phyloP scores from a whole-genome alignment of 805 yeast species.

The Candida succiphila region DNA sequence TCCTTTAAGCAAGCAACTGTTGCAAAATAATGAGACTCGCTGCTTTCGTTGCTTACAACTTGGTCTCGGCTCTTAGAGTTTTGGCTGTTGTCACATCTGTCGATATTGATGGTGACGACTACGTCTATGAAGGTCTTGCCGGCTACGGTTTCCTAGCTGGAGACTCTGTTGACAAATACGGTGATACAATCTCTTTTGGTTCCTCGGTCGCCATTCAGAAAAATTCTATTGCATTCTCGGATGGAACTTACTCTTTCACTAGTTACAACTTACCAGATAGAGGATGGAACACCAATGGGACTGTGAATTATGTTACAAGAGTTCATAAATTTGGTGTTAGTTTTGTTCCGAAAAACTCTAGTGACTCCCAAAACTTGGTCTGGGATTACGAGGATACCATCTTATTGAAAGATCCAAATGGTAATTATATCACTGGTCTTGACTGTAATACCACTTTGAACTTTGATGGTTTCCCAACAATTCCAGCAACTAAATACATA shows the following conservation, averaged over 20 bases:
- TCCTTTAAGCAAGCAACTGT: no score
- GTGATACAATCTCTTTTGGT: constrained; percentile 23
- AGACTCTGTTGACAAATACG: constrained; percentile 17
- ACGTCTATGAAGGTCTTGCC: constrained; percentile 16
- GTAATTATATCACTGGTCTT: constrained; percentile 18
- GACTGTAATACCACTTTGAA: constrained; percentile 18
- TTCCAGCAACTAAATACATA: constrained; percentile 17
- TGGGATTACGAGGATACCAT: constrained; percentile 20
- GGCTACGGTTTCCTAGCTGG: constrained; percentile 20
- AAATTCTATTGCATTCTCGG: constrained; percentile 10
- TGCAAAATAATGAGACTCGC: no score
- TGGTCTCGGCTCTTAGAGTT: neutral
- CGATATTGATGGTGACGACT: constrained; percentile 14
- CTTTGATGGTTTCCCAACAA: constrained; percentile 12
- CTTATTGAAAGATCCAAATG: constrained; percentile 20
- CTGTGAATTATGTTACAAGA: constrained; percentile 18
- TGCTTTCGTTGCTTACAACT: no score
- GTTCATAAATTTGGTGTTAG: constrained; percentile 14
- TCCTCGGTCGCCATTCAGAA: constrained; percentile 19
- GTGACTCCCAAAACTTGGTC: constrained; percentile 9
- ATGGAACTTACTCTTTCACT: constrained; percentile 17
- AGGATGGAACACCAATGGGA: constrained; percentile 24
- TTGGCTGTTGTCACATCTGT: constrained; percentile 8
- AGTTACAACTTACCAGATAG: constrained; percentile 22
- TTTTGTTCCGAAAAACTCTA: constrained; percentile 15